phyloP scores from a whole-genome alignment of 1,284 basidiomycete genomes.

The Tilletia indica region DNA sequence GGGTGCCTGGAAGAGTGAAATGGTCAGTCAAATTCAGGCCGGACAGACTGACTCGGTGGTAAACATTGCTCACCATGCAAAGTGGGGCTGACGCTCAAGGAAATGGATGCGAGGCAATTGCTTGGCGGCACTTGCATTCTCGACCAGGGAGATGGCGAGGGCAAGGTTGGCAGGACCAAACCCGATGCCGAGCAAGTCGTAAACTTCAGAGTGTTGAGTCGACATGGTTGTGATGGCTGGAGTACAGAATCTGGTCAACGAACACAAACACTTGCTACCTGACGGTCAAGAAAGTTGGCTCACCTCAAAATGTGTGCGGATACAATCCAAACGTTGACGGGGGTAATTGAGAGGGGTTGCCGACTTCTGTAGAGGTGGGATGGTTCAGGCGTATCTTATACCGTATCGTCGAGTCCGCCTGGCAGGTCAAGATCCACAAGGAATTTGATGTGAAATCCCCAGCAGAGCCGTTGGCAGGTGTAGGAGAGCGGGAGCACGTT shows the following conservation, averaged over 20 bases:
- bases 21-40: neutral
- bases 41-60: neutral
- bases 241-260: neutral
- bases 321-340: no score
- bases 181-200: slow-evolving; percentile 50
- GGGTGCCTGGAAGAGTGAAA: slow-evolving; percentile 32
- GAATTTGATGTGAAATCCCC: no score
- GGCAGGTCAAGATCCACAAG: no score
- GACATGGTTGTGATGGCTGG: neutral
- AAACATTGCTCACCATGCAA: slow-evolving; percentile 40
- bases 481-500: no score
- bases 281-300: no score
- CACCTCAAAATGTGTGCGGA: no score
- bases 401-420: no score
- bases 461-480: no score
- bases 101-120: slow-evolving; percentile 40
- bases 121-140: slow-evolving; percentile 40
- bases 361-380: no score
- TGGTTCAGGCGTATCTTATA: no score
- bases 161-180: slow-evolving; percentile 53
- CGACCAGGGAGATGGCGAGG: slow-evolving; percentile 49
- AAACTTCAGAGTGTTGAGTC: slow-evolving; percentile 33
- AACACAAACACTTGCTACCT: no score
- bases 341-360: no score
- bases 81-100: slow-evolving; percentile 46